phyloP scores from a whole-genome alignment of 148 eudicot genomes.

The Pharnaceum exiguum region DNA sequence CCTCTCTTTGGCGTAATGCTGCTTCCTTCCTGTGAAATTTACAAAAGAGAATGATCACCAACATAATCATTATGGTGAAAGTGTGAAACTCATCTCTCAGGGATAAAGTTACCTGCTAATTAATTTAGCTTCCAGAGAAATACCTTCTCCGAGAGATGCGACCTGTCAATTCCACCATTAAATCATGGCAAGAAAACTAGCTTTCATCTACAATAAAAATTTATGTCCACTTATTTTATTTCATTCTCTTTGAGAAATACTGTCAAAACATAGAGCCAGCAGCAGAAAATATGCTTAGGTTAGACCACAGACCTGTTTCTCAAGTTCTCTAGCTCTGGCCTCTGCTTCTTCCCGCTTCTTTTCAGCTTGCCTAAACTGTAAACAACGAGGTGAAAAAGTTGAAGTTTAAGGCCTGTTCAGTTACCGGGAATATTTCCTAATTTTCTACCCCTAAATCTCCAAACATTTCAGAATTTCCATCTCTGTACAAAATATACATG shows the following conservation, averaged over 20 bases:
- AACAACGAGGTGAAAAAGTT: constrained; percentile 9
- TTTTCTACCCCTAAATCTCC: background rate
- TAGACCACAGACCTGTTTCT: constrained; percentile 66
- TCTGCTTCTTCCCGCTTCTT: constrained; percentile 86
- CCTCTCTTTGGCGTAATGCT: constrained; percentile 95
- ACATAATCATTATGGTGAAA: background rate
- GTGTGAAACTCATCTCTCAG: background rate
- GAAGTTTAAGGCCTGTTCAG: too few species aligned
- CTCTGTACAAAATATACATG: too few species aligned
- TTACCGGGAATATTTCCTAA: too few species aligned
- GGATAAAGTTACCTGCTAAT: constrained; percentile 63
- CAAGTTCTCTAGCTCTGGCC: constrained; percentile 86
- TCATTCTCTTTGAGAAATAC: background rate
- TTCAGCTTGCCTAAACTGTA: constrained; percentile 82
- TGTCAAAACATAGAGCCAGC: constrained; percentile 2
- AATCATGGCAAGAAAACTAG: background rate
- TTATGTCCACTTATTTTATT: background rate
- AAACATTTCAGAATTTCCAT: too few species aligned
- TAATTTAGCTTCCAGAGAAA: constrained; percentile 91
- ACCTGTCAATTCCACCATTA: constrained; percentile 43
- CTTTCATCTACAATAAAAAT: background rate
- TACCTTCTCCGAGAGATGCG: constrained; percentile 95
- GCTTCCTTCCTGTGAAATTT: constrained; percentile 86
- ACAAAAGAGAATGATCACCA: constrained; percentile 17
- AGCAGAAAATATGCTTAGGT: constrained; percentile 1